Evolutionary conservation across 768 basidiomycete genomes (phyloP), one percentile per base, ranked within the genome.

Genomic region (Trametes cingulata): DNA sequence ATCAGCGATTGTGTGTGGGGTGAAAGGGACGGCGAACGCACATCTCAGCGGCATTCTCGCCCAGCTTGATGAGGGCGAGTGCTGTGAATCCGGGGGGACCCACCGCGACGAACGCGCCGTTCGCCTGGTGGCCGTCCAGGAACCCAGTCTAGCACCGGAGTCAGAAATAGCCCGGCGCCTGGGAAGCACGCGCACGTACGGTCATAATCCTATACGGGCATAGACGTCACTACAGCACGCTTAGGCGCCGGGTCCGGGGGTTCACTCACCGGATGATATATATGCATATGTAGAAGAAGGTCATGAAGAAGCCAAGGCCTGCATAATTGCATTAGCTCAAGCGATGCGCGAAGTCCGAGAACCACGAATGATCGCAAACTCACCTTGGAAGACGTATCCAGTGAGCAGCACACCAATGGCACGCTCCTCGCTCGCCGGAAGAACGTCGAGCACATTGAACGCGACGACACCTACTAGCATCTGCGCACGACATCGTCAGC

Each of bases 41-140:
- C 80, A 79, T 79, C 17, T 73, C 64, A 27, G 63, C 58, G 0
- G 79, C 75, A 2, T 69, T 65, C 19, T 66, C 69, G n/a, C 77
- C 80, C 10, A 82, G 74, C 52, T 77, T 77, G 60, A 82, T 74
- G 33, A 80, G 71, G 0, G 79, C 78, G 22, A 80, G 71, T 0
- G 80, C 79, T 2, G 79, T 82, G 65, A 82, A 82, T 1, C 80
- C 79, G 13, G 80, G 80, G 6, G 80, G 80, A 3, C 80, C 80
- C 55, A 76, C 77, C 33, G 77, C 78, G 33, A 82, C 75, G 63
- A 82, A 80, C 2, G 80, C 79, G 15, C 77, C 77, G 53, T 78
- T 80, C 6, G 80, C 80, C 58, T 80, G 78, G 64, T 78, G 79
- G 10, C 79, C 78, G 47, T 79, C 73, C 56, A 79, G 69, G 62